Evolutionary conservation across 805 yeast genomes (phyloP).

Genomic region (Cyberlindnera mrakii): DNA sequence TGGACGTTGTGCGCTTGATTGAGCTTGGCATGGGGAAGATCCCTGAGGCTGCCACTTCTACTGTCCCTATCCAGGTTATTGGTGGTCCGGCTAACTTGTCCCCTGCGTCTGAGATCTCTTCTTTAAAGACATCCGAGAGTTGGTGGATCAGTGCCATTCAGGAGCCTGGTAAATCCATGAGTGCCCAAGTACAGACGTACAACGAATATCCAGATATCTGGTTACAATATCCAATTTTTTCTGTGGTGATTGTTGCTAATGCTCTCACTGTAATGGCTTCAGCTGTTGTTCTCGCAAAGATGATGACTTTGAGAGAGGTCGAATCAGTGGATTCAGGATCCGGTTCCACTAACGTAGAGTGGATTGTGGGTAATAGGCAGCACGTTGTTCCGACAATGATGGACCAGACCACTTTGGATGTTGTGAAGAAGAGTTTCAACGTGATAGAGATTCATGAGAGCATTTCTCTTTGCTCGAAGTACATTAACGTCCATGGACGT

Average conservation of each 20-base stretch:
- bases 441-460: slow-evolving; percentile 13
- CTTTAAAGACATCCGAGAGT: slow-evolving; percentile 15
- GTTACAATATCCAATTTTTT: slow-evolving; percentile 33
- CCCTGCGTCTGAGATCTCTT: slow-evolving; percentile 20
- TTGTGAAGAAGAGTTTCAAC: slow-evolving; percentile 12
- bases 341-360: slow-evolving; percentile 5
- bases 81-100: slow-evolving; percentile 26
- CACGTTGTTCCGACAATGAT: slow-evolving; percentile 10
- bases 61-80: slow-evolving; percentile 19
- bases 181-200: slow-evolving; percentile 16
- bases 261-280: slow-evolving; percentile 29
- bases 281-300: slow-evolving; percentile 20
- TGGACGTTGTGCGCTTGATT: slow-evolving; percentile 28
- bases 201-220: slow-evolving; percentile 32
- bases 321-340: slow-evolving; percentile 3
- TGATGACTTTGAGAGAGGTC: slow-evolving; percentile 13
- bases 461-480: slow-evolving; percentile 17
- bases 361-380: slow-evolving; percentile 6
- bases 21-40: slow-evolving; percentile 36
- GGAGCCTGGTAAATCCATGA: slow-evolving; percentile 16
- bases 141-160: slow-evolving; percentile 24
- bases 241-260: slow-evolving; percentile 24
- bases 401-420: slow-evolving; percentile 3
- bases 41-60: slow-evolving; percentile 18
- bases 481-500: slow-evolving; percentile 21